A percentile compares a stretch with the other conserved stretches of the same genome.
Conservation (phyloP, 2,329 filamentous ascomycete genomes). For the Penicillium olsonii region DNA sequence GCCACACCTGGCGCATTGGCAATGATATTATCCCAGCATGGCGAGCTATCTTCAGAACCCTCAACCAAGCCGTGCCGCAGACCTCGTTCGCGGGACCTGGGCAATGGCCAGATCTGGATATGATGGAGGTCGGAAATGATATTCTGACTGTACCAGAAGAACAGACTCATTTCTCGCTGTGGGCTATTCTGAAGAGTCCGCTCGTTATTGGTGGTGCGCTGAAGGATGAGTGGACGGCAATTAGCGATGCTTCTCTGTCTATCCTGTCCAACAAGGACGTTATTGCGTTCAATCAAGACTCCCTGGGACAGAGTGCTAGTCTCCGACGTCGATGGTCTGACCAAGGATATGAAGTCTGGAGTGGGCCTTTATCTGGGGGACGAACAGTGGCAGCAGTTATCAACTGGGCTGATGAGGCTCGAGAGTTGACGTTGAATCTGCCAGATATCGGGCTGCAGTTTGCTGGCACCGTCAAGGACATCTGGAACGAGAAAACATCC, state of each 20-base stretch:
- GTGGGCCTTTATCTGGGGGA: conserved; percentile 48
- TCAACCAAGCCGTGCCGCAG: conserved; percentile 55
- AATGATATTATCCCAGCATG: conserved; percentile 57
- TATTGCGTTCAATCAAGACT: conserved; percentile 61
- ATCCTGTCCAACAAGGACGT: conserved; percentile 56
- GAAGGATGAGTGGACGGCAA: conserved; percentile 34
- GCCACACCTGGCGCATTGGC: conserved; percentile 54
- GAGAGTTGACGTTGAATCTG: conserved; percentile 47
- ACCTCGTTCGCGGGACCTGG: conserved; percentile 48
- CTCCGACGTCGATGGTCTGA: conserved; percentile 52
- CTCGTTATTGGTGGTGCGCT: conserved; percentile 52
- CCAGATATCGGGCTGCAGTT: conserved; percentile 43
- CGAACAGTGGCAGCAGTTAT: conserved; percentile 50
- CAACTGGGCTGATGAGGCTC: conserved; percentile 52
- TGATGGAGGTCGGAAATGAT: conserved; percentile 54
- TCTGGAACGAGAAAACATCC: conserved; percentile 27
- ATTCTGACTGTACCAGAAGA: conserved; percentile 51
- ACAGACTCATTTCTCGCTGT: conserved; percentile 55
- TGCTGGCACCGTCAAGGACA: conserved; percentile 36
- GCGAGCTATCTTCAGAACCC: conserved; percentile 54
- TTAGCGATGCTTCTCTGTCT: conserved; percentile 43
- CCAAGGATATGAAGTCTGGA: conserved; percentile 55
- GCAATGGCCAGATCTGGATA: conserved; percentile 56
- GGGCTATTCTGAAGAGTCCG: conserved; percentile 56
- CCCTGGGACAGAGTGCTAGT: conserved; percentile 53